A percentile compares a stretch with the other conserved stretches of the same genome.
Evolutionary conservation across 2,329 filamentous ascomycete species (phyloP).

Genomic region (Trichoderma sp.): DNA sequence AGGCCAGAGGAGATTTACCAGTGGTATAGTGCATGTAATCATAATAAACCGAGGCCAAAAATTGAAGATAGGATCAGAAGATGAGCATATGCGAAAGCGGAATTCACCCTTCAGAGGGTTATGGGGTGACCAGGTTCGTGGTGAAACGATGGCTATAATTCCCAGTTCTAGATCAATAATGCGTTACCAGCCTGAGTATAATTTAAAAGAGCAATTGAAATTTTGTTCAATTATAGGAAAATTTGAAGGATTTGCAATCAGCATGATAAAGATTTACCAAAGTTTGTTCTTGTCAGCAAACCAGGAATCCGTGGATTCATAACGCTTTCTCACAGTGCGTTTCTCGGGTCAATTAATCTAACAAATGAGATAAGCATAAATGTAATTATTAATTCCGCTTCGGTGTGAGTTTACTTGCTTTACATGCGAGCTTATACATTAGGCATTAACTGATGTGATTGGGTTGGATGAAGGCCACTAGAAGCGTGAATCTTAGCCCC

Average conservation of each 20-base stretch:
- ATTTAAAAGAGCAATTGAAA: neutral
- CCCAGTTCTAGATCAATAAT: no score
- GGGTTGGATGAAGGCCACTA: neutral
- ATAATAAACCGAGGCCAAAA: no score
- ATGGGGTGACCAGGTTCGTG: no score
- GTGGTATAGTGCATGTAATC: neutral
- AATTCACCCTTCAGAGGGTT: no score
- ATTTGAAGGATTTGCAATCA: neutral
- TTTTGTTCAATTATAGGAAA: neutral
- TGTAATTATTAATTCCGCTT: neutral
- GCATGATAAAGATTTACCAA: neutral
- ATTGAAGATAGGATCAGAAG: no score
- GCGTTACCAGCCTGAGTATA: no score
- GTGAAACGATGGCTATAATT: no score
- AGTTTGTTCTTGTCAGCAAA: neutral
- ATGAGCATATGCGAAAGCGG: no score
- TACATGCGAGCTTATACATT: neutral
- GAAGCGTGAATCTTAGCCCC: neutral
- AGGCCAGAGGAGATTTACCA: neutral
- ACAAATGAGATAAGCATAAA: neutral
- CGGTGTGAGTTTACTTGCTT: neutral
- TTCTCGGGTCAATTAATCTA: neutral
- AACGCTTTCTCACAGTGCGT: no score
- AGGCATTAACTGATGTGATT: neutral
- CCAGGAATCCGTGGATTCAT: neutral